Evolutionary conservation across 306 rosid genomes (phyloP).

Genomic region (Trifolium repens): DNA sequence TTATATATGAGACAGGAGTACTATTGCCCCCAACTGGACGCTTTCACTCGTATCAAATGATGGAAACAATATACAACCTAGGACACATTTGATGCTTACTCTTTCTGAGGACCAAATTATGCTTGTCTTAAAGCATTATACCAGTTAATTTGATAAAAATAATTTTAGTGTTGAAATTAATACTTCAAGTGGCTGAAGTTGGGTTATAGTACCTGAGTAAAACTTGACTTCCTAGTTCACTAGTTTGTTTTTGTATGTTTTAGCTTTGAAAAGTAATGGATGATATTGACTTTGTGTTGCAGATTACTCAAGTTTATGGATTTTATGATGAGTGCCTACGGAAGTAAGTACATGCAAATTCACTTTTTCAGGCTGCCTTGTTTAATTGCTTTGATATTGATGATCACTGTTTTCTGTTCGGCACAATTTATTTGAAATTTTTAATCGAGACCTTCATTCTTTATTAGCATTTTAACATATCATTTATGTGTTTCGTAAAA

Average conservation of each 20-base stretch:
- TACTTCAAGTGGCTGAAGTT: slow-evolving; percentile 1
- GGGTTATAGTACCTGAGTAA: not conserved
- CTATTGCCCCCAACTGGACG: slow-evolving; percentile 4
- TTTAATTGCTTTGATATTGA: not conserved
- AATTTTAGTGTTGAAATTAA: not conserved
- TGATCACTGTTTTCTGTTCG: slow-evolving; percentile 4
- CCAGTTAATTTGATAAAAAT: slow-evolving; percentile 13
- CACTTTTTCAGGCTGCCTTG: slow-evolving; percentile 24
- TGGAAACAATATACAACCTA: not conserved
- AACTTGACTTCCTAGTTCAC: slow-evolving; percentile 5
- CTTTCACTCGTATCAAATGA: not conserved
- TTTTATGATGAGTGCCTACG: slow-evolving; percentile 95
- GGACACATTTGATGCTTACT: not conserved
- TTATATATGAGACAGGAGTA: not conserved
- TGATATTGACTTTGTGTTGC: slow-evolving; percentile 54
- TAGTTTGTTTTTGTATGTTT: not conserved
- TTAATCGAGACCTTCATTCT: not conserved
- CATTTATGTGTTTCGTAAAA: not conserved
- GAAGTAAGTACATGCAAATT: slow-evolving; percentile 67
- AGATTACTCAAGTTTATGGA: slow-evolving; percentile 98
- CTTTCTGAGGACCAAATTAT: slow-evolving; percentile 27
- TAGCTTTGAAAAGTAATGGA: slow-evolving; percentile 18
- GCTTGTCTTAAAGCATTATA: not conserved
- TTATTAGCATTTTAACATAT: not conserved
- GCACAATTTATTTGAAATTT: not conserved